Evolutionary conservation across 345 rosid genomes (phyloP).

Genomic region (Salix exigua): DNA sequence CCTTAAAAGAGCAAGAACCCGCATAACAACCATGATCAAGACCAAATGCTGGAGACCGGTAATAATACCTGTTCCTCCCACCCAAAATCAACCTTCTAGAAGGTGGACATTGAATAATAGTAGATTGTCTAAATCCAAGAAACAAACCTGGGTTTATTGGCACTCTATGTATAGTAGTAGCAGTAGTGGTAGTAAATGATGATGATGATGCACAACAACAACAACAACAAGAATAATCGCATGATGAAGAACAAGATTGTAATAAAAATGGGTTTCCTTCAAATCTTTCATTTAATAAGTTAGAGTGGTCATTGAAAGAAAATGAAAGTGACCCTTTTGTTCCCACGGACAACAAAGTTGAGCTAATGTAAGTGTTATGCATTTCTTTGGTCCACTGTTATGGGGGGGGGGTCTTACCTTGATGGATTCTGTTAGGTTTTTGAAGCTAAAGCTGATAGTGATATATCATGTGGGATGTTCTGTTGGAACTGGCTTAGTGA

Average conservation of each 20-base stretch:
- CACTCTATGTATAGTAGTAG: constrained; percentile 32
- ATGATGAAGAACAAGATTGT: constrained; percentile 18
- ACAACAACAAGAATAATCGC: constrained; percentile 15
- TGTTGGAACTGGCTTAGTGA: constrained; percentile 8
- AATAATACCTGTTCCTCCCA: constrained; percentile 21
- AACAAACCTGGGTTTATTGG: constrained; percentile 39
- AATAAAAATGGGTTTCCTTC: constrained; percentile 32
- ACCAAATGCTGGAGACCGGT: constrained; percentile 38
- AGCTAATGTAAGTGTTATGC: constrained; percentile 49
- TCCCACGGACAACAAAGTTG: constrained; percentile 42
- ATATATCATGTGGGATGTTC: constrained; percentile 9
- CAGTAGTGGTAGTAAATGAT: constrained; percentile 6
- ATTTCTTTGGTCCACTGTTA: constrained; percentile 12
- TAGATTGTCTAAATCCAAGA: constrained; percentile 69
- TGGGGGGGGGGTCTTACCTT: constrained; percentile 18
- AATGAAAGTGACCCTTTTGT: constrained; percentile 42
- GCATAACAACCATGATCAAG: constrained; percentile 34
- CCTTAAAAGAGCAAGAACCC: constrained; percentile 36
- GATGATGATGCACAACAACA: constrained; percentile 36
- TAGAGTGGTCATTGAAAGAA: constrained; percentile 50
- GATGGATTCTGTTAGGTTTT: neutral
- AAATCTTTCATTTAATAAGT: constrained; percentile 42
- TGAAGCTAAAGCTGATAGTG: constrained; percentile 12
- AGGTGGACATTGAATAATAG: constrained; percentile 60
- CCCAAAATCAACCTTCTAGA: constrained; percentile 49